Percentiles rank a stretch among this genome's conserved stretches.
phyloP scores from a whole-genome alignment of 2,329 filamentous ascomycete species.

The Coleophoma cylindrospora region DNA sequence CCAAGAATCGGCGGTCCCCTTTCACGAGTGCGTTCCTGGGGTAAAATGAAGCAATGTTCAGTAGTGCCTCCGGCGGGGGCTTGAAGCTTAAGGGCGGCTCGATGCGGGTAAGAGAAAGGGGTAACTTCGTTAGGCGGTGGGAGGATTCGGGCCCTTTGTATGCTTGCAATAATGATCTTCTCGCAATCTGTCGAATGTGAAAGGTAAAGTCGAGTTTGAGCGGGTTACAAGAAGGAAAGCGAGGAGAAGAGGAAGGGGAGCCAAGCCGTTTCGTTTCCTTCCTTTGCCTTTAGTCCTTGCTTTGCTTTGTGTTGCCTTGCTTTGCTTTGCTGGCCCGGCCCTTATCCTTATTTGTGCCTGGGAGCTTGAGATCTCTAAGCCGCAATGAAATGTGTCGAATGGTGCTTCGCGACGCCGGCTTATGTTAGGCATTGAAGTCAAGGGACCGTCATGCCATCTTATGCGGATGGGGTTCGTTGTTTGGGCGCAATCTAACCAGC shows the following conservation, averaged over 20 bases:
- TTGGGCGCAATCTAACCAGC: background rate
- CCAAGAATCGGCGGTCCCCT: too few relatives aligned
- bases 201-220: background rate
- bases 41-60: background rate
- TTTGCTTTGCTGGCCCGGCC: too few relatives aligned
- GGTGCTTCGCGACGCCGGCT: background rate
- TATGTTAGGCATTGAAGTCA: background rate
- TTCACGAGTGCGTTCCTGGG: background rate
- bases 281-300: too few relatives aligned
- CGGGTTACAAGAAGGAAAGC: background rate
- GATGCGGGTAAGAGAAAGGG: too few relatives aligned
- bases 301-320: too few relatives aligned
- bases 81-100: background rate
- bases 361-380: too few relatives aligned
- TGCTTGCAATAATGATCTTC: background rate
- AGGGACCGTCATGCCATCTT: background rate
- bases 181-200: background rate
- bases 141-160: too few relatives aligned
- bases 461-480: background rate
- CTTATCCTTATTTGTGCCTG: too few relatives aligned
- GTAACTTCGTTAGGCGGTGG: too few relatives aligned
- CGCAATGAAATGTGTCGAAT: background rate
- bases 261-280: background rate
- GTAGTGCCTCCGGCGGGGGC: background rate
- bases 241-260: too few relatives aligned